Evolutionary conservation across 2,329 filamentous ascomycete species (phyloP).

Genomic region (Trichoderma pleuroti): DNA sequence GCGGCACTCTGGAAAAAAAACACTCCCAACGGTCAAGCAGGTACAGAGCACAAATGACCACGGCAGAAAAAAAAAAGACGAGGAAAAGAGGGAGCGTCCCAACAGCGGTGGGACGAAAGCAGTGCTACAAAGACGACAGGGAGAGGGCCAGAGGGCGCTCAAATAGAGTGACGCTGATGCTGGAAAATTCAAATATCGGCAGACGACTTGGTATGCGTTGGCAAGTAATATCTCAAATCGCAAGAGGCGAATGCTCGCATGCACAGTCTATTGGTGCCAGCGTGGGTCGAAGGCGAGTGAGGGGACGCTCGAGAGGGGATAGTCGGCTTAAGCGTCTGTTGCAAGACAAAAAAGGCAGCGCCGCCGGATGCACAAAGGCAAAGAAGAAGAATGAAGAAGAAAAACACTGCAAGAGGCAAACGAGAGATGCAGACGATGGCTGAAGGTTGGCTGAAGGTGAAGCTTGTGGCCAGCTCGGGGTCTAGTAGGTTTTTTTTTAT

Average conservation of each 20-base stretch:
- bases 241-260: constrained; percentile 15
- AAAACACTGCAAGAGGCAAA: neutral
- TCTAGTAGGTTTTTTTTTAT: constrained; percentile 2
- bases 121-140: neutral
- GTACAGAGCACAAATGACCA: neutral
- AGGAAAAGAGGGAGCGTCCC: neutral
- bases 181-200: neutral
- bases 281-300: constrained; percentile 18
- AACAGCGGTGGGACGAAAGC: neutral
- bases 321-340: neutral
- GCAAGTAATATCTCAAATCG: neutral
- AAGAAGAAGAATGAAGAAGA: neutral
- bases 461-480: constrained; percentile 12
- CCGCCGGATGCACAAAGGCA: neutral
- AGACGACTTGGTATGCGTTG: constrained; percentile 10
- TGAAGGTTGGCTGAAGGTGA: constrained; percentile 4
- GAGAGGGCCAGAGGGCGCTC: neutral
- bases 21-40: neutral
- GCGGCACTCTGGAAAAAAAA: neutral
- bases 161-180: constrained; percentile 1
- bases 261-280: constrained; percentile 14
- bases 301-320: constrained; percentile 14
- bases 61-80: neutral
- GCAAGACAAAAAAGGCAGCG: neutral
- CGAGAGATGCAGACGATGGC: neutral